A percentile compares a stretch with the other conserved stretches of the same genome.
Conservation (phyloP, 257 asterid genomes). For the Plantago elongata region DNA sequence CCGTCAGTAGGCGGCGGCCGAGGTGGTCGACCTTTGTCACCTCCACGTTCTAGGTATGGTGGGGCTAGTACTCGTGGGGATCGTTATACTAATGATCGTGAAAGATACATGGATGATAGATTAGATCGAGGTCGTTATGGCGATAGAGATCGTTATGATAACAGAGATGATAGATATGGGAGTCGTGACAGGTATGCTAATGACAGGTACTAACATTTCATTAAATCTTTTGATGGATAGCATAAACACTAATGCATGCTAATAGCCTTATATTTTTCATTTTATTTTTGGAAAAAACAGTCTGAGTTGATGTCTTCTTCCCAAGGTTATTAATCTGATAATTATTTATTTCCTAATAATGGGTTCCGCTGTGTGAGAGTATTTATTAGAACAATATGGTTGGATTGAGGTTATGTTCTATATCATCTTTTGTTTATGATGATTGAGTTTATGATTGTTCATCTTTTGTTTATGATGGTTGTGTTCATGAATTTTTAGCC, state of each 20-base stretch:
- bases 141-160: slow-evolving; percentile 73
- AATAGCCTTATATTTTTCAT: no score
- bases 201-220: slow-evolving; percentile 47
- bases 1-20: slow-evolving; percentile 78
- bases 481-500: no score
- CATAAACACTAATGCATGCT: neutral
- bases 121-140: slow-evolving; percentile 70
- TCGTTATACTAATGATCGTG: slow-evolving; percentile 75
- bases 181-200: slow-evolving; percentile 60
- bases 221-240: neutral
- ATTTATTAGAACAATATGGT: no score
- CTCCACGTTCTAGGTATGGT: slow-evolving; percentile 75
- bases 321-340: no score
- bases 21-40: slow-evolving; percentile 63
- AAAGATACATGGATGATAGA: slow-evolving; percentile 66
- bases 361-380: no score
- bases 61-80: slow-evolving; percentile 70
- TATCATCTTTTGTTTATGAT: no score
- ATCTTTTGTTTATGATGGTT: no score
- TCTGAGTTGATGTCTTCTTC: no score
- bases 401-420: no score
- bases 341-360: no score
- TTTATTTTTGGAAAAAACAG: no score
- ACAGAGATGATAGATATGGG: slow-evolving; percentile 67
- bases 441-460: no score